Base-by-base conservation (phyloP, 202 grass and related monocot genomes). In the Panicum hallii region DNA sequence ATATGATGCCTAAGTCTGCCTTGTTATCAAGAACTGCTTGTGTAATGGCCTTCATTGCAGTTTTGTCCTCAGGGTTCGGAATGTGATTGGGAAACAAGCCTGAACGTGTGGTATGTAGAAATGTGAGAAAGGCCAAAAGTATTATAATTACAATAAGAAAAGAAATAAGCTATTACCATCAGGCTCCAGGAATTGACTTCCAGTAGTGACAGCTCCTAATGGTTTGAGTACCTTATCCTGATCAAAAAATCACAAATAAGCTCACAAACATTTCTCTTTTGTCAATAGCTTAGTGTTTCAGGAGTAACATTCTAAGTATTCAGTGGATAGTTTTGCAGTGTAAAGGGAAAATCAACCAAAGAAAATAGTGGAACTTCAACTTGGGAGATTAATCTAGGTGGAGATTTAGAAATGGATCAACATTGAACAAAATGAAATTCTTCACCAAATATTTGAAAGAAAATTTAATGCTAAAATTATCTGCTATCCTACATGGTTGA, bases 71-170 rank as follows among this genome's bases (percentile, higher is more conserved):
- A 80, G 93, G 93, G 44, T 96, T 99, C 2, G 93, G 97, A 80
- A 96, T 91, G 83, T 99, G 93, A 82, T 99, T 99, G 76, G 97
- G 97, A 91, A 99, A 99, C 82, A 94, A 85, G 62, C 91, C 97
- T 99, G 75, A 77, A 73, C 15, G 72, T 79, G 46, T 66, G 43
- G 62, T 65, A 56, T 46, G 40, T 57, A 84, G 32, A 47, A 57
- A 92, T 79, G n/a, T 55, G 75, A 34, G 28, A 30, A 74, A 73
- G 36, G 49, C 22, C 23, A 34, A 78, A 83, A 64, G 30, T 52
- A 75, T 52, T 87, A 50, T 63, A 67, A 26, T 41, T 5, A 9
- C 20, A 54, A 80, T 26, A 48, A 78, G 5, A 79, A 78, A 82
- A 57, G 7, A 17, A 67, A 44, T 74, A 16, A 75, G 22, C 19